These are phyloP conservation scores for Enterocytospora artemiae DNA, from an alignment of 371 early-diverging fungal genomes.

Conservation along the genomic window DNA sequence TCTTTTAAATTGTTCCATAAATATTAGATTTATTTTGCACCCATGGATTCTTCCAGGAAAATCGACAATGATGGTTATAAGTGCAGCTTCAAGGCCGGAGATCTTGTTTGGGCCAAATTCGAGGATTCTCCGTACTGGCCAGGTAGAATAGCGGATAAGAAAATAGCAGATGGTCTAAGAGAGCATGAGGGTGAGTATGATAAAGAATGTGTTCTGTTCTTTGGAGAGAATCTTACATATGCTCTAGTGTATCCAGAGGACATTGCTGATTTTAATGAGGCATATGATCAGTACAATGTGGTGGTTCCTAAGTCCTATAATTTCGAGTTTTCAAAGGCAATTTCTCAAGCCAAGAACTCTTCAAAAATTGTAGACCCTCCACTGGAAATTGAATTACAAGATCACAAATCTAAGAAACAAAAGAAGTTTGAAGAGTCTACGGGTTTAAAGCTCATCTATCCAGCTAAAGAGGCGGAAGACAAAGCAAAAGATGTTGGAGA, in stretches of 20 bases:
- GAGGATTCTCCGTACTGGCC: conserved; percentile 34
- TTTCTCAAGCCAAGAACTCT: background rate
- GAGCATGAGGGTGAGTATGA: background rate
- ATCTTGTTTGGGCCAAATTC: conserved; percentile 27
- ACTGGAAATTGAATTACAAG: background rate
- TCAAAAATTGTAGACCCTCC: conserved; percentile 22
- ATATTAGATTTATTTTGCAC: too few relatives aligned
- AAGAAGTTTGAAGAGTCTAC: background rate
- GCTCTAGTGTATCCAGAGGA: conserved; percentile 13
- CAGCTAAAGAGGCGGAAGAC: background rate
- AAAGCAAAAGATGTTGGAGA: background rate
- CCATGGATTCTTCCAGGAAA: too few relatives aligned
- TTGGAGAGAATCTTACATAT: conserved; percentile 17
- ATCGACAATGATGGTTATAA: too few relatives aligned
- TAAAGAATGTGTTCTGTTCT: conserved; percentile 19
- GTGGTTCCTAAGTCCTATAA: background rate
- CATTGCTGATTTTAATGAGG: conserved; percentile 4
- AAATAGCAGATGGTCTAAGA: conserved; percentile 1
- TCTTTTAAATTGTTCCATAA: too few relatives aligned
- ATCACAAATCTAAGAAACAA: background rate
- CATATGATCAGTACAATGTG: background rate
- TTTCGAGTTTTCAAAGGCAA: conserved; percentile 11
- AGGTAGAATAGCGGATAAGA: conserved; percentile 7
- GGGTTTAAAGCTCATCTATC: background rate
- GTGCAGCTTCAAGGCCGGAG: conserved; percentile 7